Percentiles rank a stretch among this genome's conserved stretches.
Conservation (phyloP, 495 filamentous ascomycete species). For the Platismatia glauca region DNA sequence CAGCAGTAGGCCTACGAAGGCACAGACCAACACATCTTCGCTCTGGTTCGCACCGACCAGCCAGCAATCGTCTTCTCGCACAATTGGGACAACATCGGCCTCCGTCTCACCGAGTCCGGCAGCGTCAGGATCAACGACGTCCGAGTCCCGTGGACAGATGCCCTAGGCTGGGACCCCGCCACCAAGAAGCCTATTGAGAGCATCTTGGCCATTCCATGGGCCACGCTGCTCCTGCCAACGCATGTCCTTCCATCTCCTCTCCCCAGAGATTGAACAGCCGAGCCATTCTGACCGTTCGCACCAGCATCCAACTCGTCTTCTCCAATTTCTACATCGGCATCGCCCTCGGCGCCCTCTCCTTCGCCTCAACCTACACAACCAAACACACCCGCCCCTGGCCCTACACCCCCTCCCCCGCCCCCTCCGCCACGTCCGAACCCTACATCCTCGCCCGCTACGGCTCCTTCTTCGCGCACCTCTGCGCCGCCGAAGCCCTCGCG, state of each 20-base stretch:
- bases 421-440: constrained; percentile 47
- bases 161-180: constrained; percentile 44
- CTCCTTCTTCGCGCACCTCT: constrained; percentile 49
- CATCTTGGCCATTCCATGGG: constrained; percentile 40
- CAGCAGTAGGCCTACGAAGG: constrained; percentile 32
- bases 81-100: constrained; percentile 55
- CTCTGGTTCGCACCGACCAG: constrained; percentile 44
- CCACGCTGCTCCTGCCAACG: constrained; percentile 47
- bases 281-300: not conserved
- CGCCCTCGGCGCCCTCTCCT: constrained; percentile 42
- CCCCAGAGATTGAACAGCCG: not conserved
- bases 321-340: constrained; percentile 56
- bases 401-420: constrained; percentile 47
- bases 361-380: constrained; percentile 43
- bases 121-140: constrained; percentile 49
- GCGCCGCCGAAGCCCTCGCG: constrained; percentile 46
- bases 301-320: constrained; percentile 51
- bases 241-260: constrained; percentile 23
- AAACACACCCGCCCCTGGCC: constrained; percentile 49
- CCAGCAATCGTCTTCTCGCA: constrained; percentile 46
- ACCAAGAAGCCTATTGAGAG: constrained; percentile 39
- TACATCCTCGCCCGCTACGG: constrained; percentile 55
- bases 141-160: constrained; percentile 45
- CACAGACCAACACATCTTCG: constrained; percentile 51
- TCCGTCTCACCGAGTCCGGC: constrained; percentile 53